Conservation (phyloP, 169 alveolate species). For the Fabrea salina region DNA sequence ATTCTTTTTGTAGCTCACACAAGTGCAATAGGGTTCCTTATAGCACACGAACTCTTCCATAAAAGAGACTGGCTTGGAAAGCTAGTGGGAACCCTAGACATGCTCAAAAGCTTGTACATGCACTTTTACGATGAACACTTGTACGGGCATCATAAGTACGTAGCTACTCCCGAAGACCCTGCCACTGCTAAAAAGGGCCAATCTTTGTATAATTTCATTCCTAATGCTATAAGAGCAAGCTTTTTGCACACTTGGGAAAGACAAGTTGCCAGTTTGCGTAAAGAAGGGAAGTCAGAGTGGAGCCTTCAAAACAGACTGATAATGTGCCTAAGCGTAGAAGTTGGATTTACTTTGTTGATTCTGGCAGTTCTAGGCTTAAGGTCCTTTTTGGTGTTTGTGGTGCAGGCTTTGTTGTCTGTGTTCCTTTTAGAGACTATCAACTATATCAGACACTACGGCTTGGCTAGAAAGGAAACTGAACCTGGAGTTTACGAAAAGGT, state of each 20-base stretch:
- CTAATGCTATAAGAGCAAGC: slow-evolving; percentile 45
- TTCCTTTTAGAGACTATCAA: slow-evolving; percentile 59
- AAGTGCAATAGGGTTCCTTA: slow-evolving; percentile 48
- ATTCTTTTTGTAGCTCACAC: slow-evolving; percentile 35
- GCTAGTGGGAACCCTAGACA: slow-evolving; percentile 43
- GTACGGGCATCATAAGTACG: slow-evolving; percentile 65
- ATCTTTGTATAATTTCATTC: slow-evolving; percentile 40
- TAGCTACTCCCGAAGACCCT: slow-evolving; percentile 67
- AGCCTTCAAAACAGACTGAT: slow-evolving; percentile 51
- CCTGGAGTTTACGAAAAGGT: slow-evolving; percentile 65
- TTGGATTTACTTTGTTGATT: slow-evolving; percentile 19
- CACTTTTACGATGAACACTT: slow-evolving; percentile 64
- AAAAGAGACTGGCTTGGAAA: slow-evolving; percentile 41
- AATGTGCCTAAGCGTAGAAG: slow-evolving; percentile 37
- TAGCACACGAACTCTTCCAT: slow-evolving; percentile 72
- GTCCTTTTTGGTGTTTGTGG: slow-evolving; percentile 30
- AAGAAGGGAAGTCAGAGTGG: background rate
- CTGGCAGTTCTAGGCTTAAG: slow-evolving; percentile 34
- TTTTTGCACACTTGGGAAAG: slow-evolving; percentile 54
- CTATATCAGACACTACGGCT: slow-evolving; percentile 74
- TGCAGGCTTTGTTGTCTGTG: slow-evolving; percentile 18
- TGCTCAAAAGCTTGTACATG: slow-evolving; percentile 45
- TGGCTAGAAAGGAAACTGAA: slow-evolving; percentile 47
- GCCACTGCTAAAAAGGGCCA: slow-evolving; percentile 52
- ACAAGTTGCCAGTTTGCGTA: slow-evolving; percentile 32